Base-by-base conservation (phyloP, 331 rosid genomes). In the Cydonia oblonga region DNA sequence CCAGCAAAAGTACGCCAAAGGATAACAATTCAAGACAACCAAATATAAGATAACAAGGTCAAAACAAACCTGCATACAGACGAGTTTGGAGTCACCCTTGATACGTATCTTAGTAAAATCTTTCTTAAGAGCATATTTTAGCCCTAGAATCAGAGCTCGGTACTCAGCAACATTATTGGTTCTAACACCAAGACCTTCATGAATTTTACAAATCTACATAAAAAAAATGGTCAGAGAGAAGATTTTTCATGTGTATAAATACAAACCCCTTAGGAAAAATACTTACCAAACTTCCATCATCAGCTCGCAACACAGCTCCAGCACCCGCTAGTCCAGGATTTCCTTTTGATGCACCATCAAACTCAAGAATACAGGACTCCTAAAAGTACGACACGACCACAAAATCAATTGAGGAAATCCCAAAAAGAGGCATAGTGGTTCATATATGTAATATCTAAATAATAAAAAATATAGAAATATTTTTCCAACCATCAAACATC, bases 261-360 rank as follows among this genome's bases (percentile, higher is more conserved):
- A 51, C 29, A 56, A 72, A 70, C 26, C 28, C 59, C 38, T 70
- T 61, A 51, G 20, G 64, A 29, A 68, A 77, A 75, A 84, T 63
- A 69, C 30, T 57, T 86, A 93, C 98, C 98, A 91, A 62, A 75
- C 82, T 84, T 72, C 98, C 98, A 79, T 89, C 92, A 42, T 35
- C 79, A 35, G 92, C 76, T 57, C 96, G 96, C 70, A 93, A 65
- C 85, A 93, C 87, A 84, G 92, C 98, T 70, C 97, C 98, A 16
- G 97, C 98, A 74, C 98, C 98, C 74, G 98, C 87, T 85, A 61
- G 82, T 79, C 97, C 98, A 63, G 98, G 98, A 83, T 93, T 93
- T 68, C 98, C 98, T 80, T 88, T 93, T 40, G 97, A 90, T 0
- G 97, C 97, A 72, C 98, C 97, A 77, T 93, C 98, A n/a, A 93